Percentiles rank a stretch among this genome's conserved stretches.
Conservation (phyloP, 208 protist genomes). For the Trypanosoma lewisi region DNA sequence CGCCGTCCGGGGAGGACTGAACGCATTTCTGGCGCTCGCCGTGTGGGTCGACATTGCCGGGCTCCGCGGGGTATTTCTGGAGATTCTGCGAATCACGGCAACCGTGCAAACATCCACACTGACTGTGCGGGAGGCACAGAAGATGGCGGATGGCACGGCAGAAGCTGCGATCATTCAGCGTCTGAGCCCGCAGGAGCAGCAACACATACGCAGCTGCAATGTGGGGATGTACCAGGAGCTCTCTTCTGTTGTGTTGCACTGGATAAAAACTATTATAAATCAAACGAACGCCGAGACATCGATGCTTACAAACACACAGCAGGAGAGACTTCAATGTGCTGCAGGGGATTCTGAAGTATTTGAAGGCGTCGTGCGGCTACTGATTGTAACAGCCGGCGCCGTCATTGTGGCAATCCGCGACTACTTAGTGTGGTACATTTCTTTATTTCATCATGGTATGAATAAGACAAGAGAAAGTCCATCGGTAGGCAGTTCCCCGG, state of each 20-base stretch:
- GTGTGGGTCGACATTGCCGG: slow-evolving; percentile 29
- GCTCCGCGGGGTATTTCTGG: slow-evolving; percentile 42
- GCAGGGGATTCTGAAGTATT: slow-evolving; percentile 56
- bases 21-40: slow-evolving; percentile 68
- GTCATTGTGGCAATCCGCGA: slow-evolving; percentile 69
- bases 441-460: slow-evolving; percentile 16
- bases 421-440: slow-evolving; percentile 82
- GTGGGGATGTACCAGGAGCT: slow-evolving; percentile 88
- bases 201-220: slow-evolving; percentile 77
- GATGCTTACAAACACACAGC: slow-evolving; percentile 14
- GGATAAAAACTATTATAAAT: slow-evolving; percentile 48
- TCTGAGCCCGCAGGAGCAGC: slow-evolving; percentile 77
- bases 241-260: slow-evolving; percentile 55
- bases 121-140: slow-evolving; percentile 20
- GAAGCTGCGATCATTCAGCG: slow-evolving; percentile 39
- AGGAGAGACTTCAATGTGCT: slow-evolving; percentile 37
- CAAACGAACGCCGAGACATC: slow-evolving; percentile 17
- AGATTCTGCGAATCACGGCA: slow-evolving; percentile 51
- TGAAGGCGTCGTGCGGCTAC: slow-evolving; percentile 57
- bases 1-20: slow-evolving; percentile 73
- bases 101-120: slow-evolving; percentile 37
- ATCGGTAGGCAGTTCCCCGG: neutral
- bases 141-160: slow-evolving; percentile 17
- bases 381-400: slow-evolving; percentile 51
- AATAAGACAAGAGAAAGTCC: neutral